Evolutionary conservation across 176 grass and related monocot genomes (phyloP), one percentile per base, ranked within the genome.

Genomic region (Canna indica): DNA sequence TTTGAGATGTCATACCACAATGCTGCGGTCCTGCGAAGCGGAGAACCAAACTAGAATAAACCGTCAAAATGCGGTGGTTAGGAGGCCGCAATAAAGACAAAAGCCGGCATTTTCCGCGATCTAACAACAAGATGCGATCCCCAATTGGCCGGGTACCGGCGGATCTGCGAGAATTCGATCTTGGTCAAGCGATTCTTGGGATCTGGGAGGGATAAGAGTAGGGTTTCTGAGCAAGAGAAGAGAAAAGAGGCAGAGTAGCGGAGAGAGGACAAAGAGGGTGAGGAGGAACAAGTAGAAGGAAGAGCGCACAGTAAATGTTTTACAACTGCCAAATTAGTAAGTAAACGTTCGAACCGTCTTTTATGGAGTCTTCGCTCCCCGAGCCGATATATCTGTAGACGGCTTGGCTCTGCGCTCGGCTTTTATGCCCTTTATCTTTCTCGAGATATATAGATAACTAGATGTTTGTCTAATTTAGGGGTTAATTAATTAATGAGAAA

Each of bases 281-380:
- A 59, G 56, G 10, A 2, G 56, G 12, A 11, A 7, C 7, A 28
- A n/a, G 10, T 5, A 17, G 6, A 44, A 16, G n/a, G 12, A 25
- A 44, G 18, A 44, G 27, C 24, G 68, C 44, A 50, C 41, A 47
- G 26, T 70, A 70, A 70, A 70, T 70, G 68, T 44, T 70, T 34
- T 47, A 20, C 68, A 70, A 70, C 68, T 70, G 68, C 68, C 68
- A 70, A 70, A 70, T 70, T 31, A 39, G 42, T 20, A 31, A 70
- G 45, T 48, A 39, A 66, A 66, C 63, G 63, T 66, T 70, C 44
- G 42, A 15, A 50, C 44, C 68, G 45, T 26, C 15, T 70, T 70
- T 48, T 48, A 70, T 50, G 45, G 63, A 66, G n/a, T n/a, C n/a
- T n/a, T n/a, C n/a, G n/a, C n/a, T n/a, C 33, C 36, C 44, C 8